A percentile compares a stretch with the other conserved stretches of the same genome.
Evolutionary conservation across 2,329 filamentous ascomycete genomes (phyloP).

Genomic region (Aureobasidium uvarum): DNA sequence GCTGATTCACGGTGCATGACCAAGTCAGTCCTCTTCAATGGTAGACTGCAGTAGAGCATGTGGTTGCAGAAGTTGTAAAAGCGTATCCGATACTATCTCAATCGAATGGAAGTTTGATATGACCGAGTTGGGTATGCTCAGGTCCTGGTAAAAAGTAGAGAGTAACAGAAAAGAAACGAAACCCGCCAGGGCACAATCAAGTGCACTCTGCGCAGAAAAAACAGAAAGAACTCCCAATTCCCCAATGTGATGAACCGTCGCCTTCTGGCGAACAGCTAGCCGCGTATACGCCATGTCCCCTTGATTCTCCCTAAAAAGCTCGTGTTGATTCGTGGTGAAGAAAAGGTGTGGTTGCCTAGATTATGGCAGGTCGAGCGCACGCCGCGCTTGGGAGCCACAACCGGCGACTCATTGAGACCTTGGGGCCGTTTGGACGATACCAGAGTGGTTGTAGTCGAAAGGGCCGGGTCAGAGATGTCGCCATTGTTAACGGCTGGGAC

Average conservation of each 20-base stretch:
- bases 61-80: neutral
- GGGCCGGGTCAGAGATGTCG: constrained; percentile 10
- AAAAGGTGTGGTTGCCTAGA: constrained; percentile 23
- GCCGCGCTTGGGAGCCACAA: constrained; percentile 28
- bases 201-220: neutral
- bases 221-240: constrained; percentile 15
- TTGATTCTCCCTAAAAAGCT: constrained; percentile 27
- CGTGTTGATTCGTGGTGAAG: constrained; percentile 26
- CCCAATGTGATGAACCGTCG: constrained; percentile 6
- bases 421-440: constrained; percentile 11
- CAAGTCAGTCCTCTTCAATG: too few species aligned
- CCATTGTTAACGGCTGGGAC: constrained; percentile 29
- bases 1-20: neutral
- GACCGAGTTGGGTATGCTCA: constrained; percentile 25
- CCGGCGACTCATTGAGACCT: constrained; percentile 21
- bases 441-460: constrained; percentile 19
- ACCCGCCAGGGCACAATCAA: constrained; percentile 13
- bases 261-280: constrained; percentile 8
- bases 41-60: neutral
- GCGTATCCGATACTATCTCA: neutral
- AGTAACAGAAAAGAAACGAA: neutral
- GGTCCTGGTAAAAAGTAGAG: constrained; percentile 9
- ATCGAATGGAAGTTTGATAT: neutral
- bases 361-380: constrained; percentile 25
- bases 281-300: constrained; percentile 23